Conservation (phyloP, 306 rosid genomes). For the Prunus armeniaca region DNA sequence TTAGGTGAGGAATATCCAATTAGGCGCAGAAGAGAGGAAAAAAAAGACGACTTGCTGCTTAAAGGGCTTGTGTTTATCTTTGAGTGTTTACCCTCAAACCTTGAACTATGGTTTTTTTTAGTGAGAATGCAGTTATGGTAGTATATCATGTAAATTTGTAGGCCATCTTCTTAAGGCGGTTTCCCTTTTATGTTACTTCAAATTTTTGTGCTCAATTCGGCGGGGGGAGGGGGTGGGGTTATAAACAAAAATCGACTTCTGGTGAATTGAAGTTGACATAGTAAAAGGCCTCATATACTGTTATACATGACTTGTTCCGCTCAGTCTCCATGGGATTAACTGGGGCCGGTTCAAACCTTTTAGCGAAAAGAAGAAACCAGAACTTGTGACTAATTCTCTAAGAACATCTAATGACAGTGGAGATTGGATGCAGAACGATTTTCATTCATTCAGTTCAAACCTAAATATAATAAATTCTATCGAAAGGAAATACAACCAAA, state of each 20-base stretch:
- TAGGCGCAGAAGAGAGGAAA: slow-evolving; percentile 6
- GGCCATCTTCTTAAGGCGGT: slow-evolving; percentile 5
- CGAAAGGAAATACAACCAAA: too few species aligned
- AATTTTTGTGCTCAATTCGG: background rate
- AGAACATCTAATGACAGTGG: too few species aligned
- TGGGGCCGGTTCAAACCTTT: too few species aligned
- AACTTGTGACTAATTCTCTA: too few species aligned
- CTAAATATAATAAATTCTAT: too few species aligned
- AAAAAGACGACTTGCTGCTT: slow-evolving; percentile 11
- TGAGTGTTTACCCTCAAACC: slow-evolving; percentile 23
- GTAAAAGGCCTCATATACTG: too few species aligned
- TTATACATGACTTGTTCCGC: too few species aligned
- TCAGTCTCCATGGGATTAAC: too few species aligned
- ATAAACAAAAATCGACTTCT: background rate
- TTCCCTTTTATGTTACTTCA: background rate
- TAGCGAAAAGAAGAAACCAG: too few species aligned
- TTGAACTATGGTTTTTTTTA: slow-evolving; percentile 15
- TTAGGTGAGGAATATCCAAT: slow-evolving; percentile 27
- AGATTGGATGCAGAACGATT: too few species aligned
- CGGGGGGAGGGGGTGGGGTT: background rate
- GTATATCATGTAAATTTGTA: slow-evolving; percentile 26
- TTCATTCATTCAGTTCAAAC: too few species aligned
- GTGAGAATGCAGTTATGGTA: slow-evolving; percentile 34
- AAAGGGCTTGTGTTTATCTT: slow-evolving; percentile 27
- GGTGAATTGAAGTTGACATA: too few species aligned